phyloP scores from a whole-genome alignment of 495 filamentous ascomycete species.

The Aspergillus carlsbadensis region DNA sequence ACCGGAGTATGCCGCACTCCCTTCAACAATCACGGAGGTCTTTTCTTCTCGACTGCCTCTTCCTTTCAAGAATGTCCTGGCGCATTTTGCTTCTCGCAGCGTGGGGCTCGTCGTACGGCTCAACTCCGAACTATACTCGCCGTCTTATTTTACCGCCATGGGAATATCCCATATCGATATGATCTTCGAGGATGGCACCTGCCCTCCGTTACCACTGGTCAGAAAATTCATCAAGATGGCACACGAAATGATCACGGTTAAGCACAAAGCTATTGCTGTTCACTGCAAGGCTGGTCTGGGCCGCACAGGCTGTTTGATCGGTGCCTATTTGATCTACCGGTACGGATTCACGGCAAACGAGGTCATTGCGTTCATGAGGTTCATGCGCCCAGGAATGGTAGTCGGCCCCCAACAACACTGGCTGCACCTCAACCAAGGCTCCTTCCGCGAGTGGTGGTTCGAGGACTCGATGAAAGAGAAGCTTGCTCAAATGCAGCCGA shows the following conservation, averaged over 20 bases:
- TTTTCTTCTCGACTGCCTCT: constrained; percentile 62
- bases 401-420: constrained; percentile 99
- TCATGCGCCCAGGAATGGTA: constrained; percentile 99
- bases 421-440: constrained; percentile 94
- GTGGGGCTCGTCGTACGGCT: constrained; percentile 92
- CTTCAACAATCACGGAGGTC: constrained; percentile 65
- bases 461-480: constrained; percentile 80
- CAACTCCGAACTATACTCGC: constrained; percentile 93
- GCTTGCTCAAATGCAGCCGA: constrained; percentile 50
- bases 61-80: constrained; percentile 93
- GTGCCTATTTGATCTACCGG: constrained; percentile 95
- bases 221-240: constrained; percentile 91
- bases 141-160: constrained; percentile 90
- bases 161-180: constrained; percentile 96
- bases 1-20: constrained; percentile 68
- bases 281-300: constrained; percentile 98
- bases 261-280: constrained; percentile 87
- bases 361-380: constrained; percentile 97
- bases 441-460: constrained; percentile 97
- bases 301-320: constrained; percentile 94
- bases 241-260: constrained; percentile 86
- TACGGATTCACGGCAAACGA: constrained; percentile 99
- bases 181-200: constrained; percentile 99
- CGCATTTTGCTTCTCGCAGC: constrained; percentile 80
- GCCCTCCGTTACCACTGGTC: constrained; percentile 81